Percentiles rank a stretch among this genome's conserved stretches.
phyloP scores from a whole-genome alignment of 768 basidiomycete genomes.

The Agaricus blazei region DNA sequence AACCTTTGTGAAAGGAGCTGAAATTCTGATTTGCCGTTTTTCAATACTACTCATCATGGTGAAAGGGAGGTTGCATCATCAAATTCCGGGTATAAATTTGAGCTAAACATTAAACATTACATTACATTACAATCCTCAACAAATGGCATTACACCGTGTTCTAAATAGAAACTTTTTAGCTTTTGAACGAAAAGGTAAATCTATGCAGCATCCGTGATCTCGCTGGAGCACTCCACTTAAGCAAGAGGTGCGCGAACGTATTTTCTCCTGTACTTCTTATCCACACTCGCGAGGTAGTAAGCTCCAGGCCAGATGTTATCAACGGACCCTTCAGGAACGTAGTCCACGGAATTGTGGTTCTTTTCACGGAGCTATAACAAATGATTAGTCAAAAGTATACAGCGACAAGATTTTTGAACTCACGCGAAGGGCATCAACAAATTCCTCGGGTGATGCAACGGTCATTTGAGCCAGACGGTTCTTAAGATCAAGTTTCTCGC shows the following conservation, averaged over 20 bases:
- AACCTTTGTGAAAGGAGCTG: conserved; percentile 14
- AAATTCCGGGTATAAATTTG: background rate
- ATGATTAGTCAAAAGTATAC: conserved; percentile 7
- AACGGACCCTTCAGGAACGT: conserved; percentile 78
- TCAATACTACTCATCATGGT: conserved; percentile 3
- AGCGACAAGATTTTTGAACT: conserved; percentile 19
- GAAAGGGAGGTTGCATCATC: background rate
- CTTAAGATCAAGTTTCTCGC: conserved; percentile 75
- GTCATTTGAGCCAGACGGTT: conserved; percentile 79
- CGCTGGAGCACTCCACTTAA: conserved; percentile 18
- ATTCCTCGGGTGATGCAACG: conserved; percentile 89
- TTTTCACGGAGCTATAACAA: conserved; percentile 76
- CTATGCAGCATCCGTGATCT: background rate
- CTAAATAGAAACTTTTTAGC: conserved; percentile 6
- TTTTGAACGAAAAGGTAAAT: conserved; percentile 1
- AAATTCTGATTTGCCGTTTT: conserved; percentile 14
- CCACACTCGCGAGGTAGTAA: conserved; percentile 90
- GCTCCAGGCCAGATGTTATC: conserved; percentile 93
- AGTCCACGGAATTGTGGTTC: conserved; percentile 89
- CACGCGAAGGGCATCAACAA: conserved; percentile 77
- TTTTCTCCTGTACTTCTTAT: conserved; percentile 87
- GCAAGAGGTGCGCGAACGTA: conserved; percentile 54
- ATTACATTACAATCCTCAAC: conserved; percentile 11
- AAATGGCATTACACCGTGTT: conserved; percentile 7
- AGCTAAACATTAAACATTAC: background rate